Evolutionary conservation across 2,329 filamentous ascomycete genomes (phyloP), one percentile per base, ranked within the genome.

Genomic region (Epicoccum nigrum): DNA sequence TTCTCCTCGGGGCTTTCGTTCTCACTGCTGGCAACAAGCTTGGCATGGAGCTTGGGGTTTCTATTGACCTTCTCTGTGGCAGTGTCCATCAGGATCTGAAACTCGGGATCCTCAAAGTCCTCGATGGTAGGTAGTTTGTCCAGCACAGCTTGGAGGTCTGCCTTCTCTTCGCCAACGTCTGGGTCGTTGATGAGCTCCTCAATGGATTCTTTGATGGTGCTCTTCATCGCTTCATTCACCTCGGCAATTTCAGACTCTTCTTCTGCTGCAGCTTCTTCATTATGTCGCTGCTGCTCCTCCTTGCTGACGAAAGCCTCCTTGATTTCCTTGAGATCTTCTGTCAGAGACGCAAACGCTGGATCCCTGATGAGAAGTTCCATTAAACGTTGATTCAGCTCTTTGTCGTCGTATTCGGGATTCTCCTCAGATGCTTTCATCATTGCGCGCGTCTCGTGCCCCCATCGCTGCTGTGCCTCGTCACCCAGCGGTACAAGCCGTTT

Each of bases 131-230:
- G 56, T 21, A 71, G 46, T 30, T 53, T 62, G 11, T 58, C 60
- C 39, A 66, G 60, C 17, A 69, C 56, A 12, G 63, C 59, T 27
- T 54, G 54, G 7, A 72, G 41, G 13, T 67, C 65, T 5, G 51
- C 51, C 30, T 45, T 59, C 4, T 57, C 61, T 16, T 64, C 55
- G 9, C 45, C 60, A 3, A 69, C 50, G 3, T 65, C 63, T 4
- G 70, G 67, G 25, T 72, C 67, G 7, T 70, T 48, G 21, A 70
- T 55, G 25, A 71, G 34, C 16, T 65, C 55, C 23, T 66, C 60
- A 5, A 71, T 27, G 4, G 51, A 50, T 16, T 66, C 55, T 21
- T 65, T 56, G 12, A 62, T 59, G 4, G 50, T 58, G 41, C 56
- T 60, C 1, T 56, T 53, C n/a, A 64, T 19, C n/a, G 38, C 28